A percentile compares a stretch with the other conserved stretches of the same genome.
Evolutionary conservation across 179 eudicot species (phyloP).

Genomic region (Nepenthes alata): DNA sequence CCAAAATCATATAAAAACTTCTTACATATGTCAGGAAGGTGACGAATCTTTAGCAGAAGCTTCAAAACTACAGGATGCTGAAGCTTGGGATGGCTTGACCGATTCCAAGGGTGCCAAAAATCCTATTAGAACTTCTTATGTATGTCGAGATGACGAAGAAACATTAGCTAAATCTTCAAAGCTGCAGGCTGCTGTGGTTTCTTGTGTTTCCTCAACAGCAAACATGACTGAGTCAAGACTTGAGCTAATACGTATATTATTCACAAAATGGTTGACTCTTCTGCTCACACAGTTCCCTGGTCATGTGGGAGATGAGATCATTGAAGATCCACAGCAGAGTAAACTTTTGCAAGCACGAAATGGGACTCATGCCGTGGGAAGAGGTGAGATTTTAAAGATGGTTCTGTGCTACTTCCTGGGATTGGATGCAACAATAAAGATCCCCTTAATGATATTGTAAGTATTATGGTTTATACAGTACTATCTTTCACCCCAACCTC

Average conservation of each 20-base stretch:
- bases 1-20: too few species aligned
- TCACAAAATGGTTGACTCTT: slow-evolving; percentile 62
- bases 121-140: slow-evolving; percentile 43
- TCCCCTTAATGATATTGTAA: slow-evolving; percentile 74
- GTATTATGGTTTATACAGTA: slow-evolving; percentile 16
- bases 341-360: slow-evolving; percentile 22
- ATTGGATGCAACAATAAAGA: slow-evolving; percentile 61
- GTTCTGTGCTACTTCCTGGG: slow-evolving; percentile 51
- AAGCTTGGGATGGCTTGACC: slow-evolving; percentile 31
- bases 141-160: slow-evolving; percentile 40
- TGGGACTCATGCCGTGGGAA: slow-evolving; percentile 20
- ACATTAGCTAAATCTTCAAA: slow-evolving; percentile 27
- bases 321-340: slow-evolving; percentile 20
- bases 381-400: slow-evolving; percentile 36
- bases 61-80: too few species aligned
- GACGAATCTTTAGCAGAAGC: too few species aligned
- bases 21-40: too few species aligned
- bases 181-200: slow-evolving; percentile 31
- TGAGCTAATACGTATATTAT: slow-evolving; percentile 45
- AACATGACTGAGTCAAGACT: slow-evolving; percentile 30
- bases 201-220: slow-evolving; percentile 24
- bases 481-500: not conserved
- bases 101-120: slow-evolving; percentile 37
- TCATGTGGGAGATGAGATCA: slow-evolving; percentile 26
- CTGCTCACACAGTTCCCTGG: slow-evolving; percentile 35